Evolutionary conservation across 2,329 filamentous ascomycete species (phyloP).

Genomic region (Ophiostoma montium): DNA sequence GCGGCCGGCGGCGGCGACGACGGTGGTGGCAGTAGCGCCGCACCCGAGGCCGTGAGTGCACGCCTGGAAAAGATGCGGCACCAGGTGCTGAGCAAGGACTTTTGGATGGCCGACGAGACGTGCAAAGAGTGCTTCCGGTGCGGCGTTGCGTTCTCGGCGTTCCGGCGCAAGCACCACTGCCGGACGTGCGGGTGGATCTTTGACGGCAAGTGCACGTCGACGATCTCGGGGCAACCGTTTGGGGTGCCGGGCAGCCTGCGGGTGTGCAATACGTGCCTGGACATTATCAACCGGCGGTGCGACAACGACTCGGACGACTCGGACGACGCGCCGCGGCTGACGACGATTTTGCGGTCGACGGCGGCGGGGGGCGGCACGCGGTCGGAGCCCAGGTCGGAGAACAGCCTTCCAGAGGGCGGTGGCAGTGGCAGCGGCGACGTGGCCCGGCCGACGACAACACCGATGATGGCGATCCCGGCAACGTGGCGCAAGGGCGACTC

Average conservation of each 20-base stretch:
- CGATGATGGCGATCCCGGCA: slow-evolving; percentile 57
- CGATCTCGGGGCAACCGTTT: slow-evolving; percentile 79
- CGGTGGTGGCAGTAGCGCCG: no score
- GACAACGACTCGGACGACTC: slow-evolving; percentile 92
- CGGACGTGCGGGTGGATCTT: slow-evolving; percentile 97
- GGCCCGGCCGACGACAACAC: slow-evolving; percentile 43
- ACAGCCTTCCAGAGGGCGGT: slow-evolving; percentile 24
- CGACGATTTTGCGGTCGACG: slow-evolving; percentile 46
- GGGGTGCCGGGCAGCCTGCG: slow-evolving; percentile 72
- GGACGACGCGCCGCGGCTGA: slow-evolving; percentile 50
- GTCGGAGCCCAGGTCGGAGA: slow-evolving; percentile 27
- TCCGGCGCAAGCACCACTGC: slow-evolving; percentile 92
- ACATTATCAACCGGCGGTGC: slow-evolving; percentile 78
- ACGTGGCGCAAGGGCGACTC: slow-evolving; percentile 49
- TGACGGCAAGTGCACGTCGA: slow-evolving; percentile 85
- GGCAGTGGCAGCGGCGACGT: slow-evolving; percentile 29
- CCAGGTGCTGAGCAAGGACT: slow-evolving; percentile 84
- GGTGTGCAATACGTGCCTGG: slow-evolving; percentile 85
- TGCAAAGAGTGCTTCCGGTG: slow-evolving; percentile 96
- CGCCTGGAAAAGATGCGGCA: slow-evolving; percentile 61
- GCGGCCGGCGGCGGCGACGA: slow-evolving; percentile 37
- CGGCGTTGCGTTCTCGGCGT: slow-evolving; percentile 79
- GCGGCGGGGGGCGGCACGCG: slow-evolving; percentile 16
- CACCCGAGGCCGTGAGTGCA: slow-evolving; percentile 43
- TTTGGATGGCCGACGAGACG: slow-evolving; percentile 99